phyloP scores from a whole-genome alignment of 139 green algal genomes.

The Parachlorella kessleri region DNA sequence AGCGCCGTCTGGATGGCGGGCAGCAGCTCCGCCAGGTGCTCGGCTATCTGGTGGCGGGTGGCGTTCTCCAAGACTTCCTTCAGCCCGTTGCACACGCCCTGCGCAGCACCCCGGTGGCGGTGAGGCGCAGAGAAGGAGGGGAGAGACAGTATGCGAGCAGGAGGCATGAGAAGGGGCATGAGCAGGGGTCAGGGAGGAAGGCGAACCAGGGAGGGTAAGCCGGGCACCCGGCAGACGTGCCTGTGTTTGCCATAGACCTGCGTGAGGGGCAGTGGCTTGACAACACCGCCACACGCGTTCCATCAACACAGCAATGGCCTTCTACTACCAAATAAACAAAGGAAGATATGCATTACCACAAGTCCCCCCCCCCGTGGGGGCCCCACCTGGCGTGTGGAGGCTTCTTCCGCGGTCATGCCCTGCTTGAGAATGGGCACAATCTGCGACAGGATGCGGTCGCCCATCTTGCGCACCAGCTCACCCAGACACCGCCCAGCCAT shows the following conservation, averaged over 20 bases:
- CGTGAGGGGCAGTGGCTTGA: too few species aligned
- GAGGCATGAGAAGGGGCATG: too few species aligned
- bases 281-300: too few species aligned
- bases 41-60: conserved; percentile 51
- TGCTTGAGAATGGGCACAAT: conserved; percentile 92
- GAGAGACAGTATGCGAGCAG: too few species aligned
- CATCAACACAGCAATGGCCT: too few species aligned
- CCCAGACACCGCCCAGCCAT: conserved; percentile 85
- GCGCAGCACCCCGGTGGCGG: too few species aligned
- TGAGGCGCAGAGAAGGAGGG: background rate
- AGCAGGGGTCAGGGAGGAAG: background rate
- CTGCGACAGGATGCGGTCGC: conserved; percentile 86
- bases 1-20: conserved; percentile 84
- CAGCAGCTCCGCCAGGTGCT: conserved; percentile 86
- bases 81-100: conserved; percentile 79
- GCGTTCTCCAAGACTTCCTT: conserved; percentile 85
- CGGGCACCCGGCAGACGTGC: too few species aligned
- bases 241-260: too few species aligned
- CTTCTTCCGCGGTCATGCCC: conserved; percentile 40
- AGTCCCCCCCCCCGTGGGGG: background rate
- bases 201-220: background rate
- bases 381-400: conserved; percentile 27
- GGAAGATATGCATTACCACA: too few species aligned
- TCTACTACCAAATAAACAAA: too few species aligned
- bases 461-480: conserved; percentile 97